Evolutionary conservation across 208 protist species (phyloP).

Genomic region (Acanthamoeba healyi): DNA sequence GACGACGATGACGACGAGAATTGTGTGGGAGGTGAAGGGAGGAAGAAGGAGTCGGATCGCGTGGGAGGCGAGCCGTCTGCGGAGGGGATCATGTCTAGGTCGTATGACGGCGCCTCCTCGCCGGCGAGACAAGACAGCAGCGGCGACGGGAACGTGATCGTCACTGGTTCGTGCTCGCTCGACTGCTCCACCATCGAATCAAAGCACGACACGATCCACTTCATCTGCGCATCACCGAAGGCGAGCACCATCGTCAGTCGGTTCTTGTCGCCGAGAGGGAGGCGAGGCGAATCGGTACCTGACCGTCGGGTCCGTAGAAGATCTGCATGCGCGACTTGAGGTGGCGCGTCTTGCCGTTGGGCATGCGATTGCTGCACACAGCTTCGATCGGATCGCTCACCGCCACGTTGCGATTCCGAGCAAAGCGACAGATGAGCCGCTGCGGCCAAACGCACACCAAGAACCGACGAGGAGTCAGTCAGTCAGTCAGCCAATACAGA

Average conservation of each 20-base stretch:
- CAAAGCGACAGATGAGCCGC: conserved; percentile 18
- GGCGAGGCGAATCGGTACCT: too few relatives aligned
- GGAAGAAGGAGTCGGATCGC: neutral
- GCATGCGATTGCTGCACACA: neutral
- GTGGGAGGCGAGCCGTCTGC: neutral
- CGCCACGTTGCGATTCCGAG: neutral
- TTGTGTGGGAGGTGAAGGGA: neutral
- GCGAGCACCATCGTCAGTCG: too few relatives aligned
- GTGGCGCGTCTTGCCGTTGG: conserved; percentile 12
- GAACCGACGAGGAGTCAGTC: neutral
- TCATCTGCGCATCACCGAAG: neutral
- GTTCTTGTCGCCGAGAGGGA: too few relatives aligned
- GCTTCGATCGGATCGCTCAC: conserved; percentile 30
- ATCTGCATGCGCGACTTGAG: conserved; percentile 4
- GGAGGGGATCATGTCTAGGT: neutral
- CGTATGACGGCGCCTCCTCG: neutral
- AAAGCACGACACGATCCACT: conserved; percentile 35
- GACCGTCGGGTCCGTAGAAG: conserved; percentile 52
- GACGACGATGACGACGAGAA: neutral
- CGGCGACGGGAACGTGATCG: conserved; percentile 61
- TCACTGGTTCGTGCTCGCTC: neutral
- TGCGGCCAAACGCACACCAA: neutral
- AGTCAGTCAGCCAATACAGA: neutral
- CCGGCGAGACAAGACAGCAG: conserved; percentile 23
- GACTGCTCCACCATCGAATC: conserved; percentile 58